Conservation (phyloP, 2,329 filamentous ascomycete species). For the Amauroascus verrucosus region DNA sequence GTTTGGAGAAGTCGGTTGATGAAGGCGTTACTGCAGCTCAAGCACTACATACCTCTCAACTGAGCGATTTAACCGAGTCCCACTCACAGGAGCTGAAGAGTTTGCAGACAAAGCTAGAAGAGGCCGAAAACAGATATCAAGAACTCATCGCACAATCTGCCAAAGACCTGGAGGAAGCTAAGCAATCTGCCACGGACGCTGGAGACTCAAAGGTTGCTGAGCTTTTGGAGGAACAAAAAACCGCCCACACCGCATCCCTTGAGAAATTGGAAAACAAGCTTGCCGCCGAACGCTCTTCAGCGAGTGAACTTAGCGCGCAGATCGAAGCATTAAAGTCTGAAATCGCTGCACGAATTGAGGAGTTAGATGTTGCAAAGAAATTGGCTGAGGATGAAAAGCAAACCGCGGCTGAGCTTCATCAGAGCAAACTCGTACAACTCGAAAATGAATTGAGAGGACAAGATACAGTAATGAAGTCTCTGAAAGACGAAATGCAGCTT, state of each 20-base stretch:
- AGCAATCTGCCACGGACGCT: slow-evolving; percentile 27
- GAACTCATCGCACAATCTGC: slow-evolving; percentile 30
- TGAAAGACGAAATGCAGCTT: slow-evolving; percentile 31
- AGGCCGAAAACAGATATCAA: slow-evolving; percentile 29
- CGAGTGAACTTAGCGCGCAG: slow-evolving; percentile 12
- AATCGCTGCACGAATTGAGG: slow-evolving; percentile 24
- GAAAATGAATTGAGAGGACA: slow-evolving; percentile 22
- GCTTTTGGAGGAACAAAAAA: slow-evolving; percentile 31
- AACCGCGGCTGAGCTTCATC: slow-evolving; percentile 20
- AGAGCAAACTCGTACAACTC: slow-evolving; percentile 8
- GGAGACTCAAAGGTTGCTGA: slow-evolving; percentile 29
- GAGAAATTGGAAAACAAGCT: slow-evolving; percentile 16
- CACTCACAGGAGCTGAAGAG: slow-evolving; percentile 16
- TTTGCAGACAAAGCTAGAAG: slow-evolving; percentile 29
- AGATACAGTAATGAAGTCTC: slow-evolving; percentile 31
- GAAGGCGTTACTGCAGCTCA: slow-evolving; percentile 12
- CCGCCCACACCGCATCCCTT: slow-evolving; percentile 26
- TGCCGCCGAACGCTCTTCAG: slow-evolving; percentile 12
- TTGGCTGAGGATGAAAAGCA: slow-evolving; percentile 26
- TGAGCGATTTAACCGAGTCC: slow-evolving; percentile 13
- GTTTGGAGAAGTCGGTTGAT: slow-evolving; percentile 10
- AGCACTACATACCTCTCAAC: slow-evolving; percentile 16
- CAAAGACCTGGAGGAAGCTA: slow-evolving; percentile 32
- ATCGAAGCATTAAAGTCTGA: slow-evolving; percentile 14
- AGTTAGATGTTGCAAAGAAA: slow-evolving; percentile 23